Evolutionary conservation across 2,329 filamentous ascomycete genomes (phyloP).

Genomic region (Blumeria hordei): DNA sequence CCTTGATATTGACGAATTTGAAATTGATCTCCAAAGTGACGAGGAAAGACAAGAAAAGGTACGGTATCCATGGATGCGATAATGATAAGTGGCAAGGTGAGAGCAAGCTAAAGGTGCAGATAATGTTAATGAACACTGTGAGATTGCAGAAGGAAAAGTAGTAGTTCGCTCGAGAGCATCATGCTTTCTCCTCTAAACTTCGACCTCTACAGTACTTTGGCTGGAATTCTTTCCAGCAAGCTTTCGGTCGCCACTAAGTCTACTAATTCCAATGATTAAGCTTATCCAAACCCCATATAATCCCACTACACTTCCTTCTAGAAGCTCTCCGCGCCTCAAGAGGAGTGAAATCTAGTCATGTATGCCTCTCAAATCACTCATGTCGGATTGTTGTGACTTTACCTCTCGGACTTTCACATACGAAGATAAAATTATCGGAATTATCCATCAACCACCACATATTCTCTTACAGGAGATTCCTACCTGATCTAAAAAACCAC

Average conservation of each 20-base stretch:
- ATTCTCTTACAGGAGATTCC: too few relatives aligned
- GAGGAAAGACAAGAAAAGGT: slow-evolving; percentile 9
- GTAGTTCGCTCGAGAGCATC: background rate
- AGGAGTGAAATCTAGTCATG: too few relatives aligned
- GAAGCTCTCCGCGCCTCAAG: too few relatives aligned
- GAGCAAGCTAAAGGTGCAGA: slow-evolving; percentile 2
- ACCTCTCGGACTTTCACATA: too few relatives aligned
- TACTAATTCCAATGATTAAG: background rate
- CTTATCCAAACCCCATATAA: too few relatives aligned
- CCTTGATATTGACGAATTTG: slow-evolving; percentile 14
- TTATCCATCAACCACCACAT: too few relatives aligned
- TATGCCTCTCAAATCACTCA: too few relatives aligned
- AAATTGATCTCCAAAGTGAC: slow-evolving; percentile 2
- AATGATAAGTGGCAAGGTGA: background rate
- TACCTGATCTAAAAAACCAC: too few relatives aligned
- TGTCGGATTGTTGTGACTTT: too few relatives aligned
- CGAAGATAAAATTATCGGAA: too few relatives aligned
- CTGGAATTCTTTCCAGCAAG: background rate
- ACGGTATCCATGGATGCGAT: slow-evolving; percentile 10
- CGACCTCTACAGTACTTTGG: background rate
- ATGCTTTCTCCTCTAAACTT: background rate
- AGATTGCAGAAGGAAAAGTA: background rate
- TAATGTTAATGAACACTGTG: background rate
- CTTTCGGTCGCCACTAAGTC: background rate
- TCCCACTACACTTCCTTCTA: too few relatives aligned